Evolutionary conservation across 2,329 filamentous ascomycete species (phyloP).

Genomic region (Paraconiothyrium brasiliense): DNA sequence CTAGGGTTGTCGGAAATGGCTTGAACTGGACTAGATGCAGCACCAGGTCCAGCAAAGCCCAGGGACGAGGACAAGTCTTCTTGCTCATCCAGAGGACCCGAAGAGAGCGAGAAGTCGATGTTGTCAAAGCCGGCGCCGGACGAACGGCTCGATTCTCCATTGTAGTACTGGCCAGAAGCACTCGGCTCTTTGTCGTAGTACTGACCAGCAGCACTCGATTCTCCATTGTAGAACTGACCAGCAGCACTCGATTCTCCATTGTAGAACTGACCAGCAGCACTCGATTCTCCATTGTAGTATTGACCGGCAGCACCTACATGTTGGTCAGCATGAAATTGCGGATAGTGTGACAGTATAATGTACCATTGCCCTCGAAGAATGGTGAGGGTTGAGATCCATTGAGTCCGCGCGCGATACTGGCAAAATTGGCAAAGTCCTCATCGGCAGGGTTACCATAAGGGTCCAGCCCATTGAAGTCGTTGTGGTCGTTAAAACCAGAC

Average conservation of each 20-base stretch:
- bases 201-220: background rate
- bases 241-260: too few relatives aligned
- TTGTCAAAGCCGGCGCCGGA: too few relatives aligned
- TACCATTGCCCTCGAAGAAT: background rate
- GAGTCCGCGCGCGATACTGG: background rate
- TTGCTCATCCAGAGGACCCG: background rate
- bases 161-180: too few relatives aligned
- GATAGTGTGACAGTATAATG: background rate
- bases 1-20: background rate
- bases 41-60: background rate
- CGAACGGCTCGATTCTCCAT: too few relatives aligned
- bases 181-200: too few relatives aligned
- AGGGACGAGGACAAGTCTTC: background rate
- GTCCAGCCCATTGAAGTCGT: background rate
- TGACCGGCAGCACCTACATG: conserved; percentile 6
- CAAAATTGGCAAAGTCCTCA: background rate
- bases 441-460: background rate
- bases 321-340: background rate
- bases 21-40: background rate
- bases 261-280: too few relatives aligned
- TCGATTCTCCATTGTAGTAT: background rate
- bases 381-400: background rate
- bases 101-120: too few relatives aligned
- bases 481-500: background rate
- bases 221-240: background rate